Conservation (phyloP, 2,329 filamentous ascomycete genomes). For the Diaporthe humulicola region DNA sequence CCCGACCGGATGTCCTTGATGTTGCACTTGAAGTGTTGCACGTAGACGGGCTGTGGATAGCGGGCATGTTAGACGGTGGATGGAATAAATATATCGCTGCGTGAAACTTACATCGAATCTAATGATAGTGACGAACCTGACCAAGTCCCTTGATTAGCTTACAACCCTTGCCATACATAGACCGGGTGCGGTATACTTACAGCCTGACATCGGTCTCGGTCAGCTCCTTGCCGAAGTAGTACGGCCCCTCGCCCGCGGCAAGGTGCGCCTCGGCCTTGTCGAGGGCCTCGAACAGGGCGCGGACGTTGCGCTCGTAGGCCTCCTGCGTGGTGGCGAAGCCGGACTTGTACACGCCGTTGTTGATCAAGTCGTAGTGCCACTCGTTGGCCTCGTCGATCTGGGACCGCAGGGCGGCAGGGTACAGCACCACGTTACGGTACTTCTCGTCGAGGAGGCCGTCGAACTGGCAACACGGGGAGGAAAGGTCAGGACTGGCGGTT, state of each 20-base stretch:
- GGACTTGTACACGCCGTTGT: slow-evolving; percentile 80
- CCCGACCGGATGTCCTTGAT: slow-evolving; percentile 86
- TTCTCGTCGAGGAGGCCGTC: slow-evolving; percentile 75
- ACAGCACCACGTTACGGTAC: slow-evolving; percentile 73
- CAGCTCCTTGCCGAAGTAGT: slow-evolving; percentile 79
- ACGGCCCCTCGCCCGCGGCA: slow-evolving; percentile 65
- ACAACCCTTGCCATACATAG: too few relatives aligned
- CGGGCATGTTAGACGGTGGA: not conserved
- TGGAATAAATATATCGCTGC: not conserved
- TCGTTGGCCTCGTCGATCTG: slow-evolving; percentile 83
- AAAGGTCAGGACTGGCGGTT: not conserved
- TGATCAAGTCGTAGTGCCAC: slow-evolving; percentile 84
- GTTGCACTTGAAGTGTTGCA: slow-evolving; percentile 92
- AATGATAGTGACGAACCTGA: slow-evolving; percentile 75
- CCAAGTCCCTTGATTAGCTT: slow-evolving; percentile 17
- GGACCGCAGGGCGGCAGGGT: slow-evolving; percentile 72
- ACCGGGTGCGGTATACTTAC: slow-evolving; percentile 49
- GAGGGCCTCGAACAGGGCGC: slow-evolving; percentile 79
- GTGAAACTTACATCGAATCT: slow-evolving; percentile 72
- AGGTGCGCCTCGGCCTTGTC: slow-evolving; percentile 83
- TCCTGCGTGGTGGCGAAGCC: slow-evolving; percentile 89
- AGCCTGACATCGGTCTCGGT: slow-evolving; percentile 88
- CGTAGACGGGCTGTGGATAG: slow-evolving; percentile 72
- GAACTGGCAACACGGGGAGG: slow-evolving; percentile 62
- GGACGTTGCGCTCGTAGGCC: slow-evolving; percentile 83